Evolutionary conservation across 1,284 basidiomycete genomes (phyloP).

Genomic region (Irpex sp.): DNA sequence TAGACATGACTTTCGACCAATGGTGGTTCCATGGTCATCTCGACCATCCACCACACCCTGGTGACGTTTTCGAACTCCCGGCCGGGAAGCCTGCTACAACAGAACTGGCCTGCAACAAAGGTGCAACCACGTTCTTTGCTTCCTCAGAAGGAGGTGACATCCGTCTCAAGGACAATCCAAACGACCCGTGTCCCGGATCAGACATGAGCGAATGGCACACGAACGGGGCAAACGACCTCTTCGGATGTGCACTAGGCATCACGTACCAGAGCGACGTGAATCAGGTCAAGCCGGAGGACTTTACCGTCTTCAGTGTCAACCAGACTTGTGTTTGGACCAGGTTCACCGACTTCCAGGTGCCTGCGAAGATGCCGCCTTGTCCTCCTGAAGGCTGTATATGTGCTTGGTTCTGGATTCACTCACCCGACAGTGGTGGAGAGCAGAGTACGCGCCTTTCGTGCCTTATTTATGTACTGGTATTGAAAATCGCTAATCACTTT

Average conservation of each 20-base stretch:
- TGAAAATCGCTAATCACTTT: no score
- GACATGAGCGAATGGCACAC: constrained; percentile 48
- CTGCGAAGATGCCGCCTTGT: constrained; percentile 64
- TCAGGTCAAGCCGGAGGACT: constrained; percentile 58
- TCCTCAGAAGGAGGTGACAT: constrained; percentile 48
- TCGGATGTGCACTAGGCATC: constrained; percentile 67
- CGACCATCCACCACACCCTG: constrained; percentile 48
- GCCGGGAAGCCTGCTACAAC: constrained; percentile 48
- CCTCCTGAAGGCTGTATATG: constrained; percentile 62
- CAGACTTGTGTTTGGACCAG: constrained; percentile 68
- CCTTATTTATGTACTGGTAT: no score
- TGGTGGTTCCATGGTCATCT: constrained; percentile 75
- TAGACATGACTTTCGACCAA: constrained; percentile 47
- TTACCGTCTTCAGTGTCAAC: constrained; percentile 69
- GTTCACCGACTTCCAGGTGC: constrained; percentile 63
- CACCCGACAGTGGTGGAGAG: constrained; percentile 38
- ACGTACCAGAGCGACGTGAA: constrained; percentile 60
- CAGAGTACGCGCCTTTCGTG: constrained; percentile 30
- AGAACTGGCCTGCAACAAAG: constrained; percentile 55
- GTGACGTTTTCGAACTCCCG: constrained; percentile 54
- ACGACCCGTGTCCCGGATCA: constrained; percentile 49
- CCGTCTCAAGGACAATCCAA: constrained; percentile 34
- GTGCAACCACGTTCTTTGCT: constrained; percentile 48
- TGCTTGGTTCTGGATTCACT: constrained; percentile 74
- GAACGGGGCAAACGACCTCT: constrained; percentile 46